phyloP scores from a whole-genome alignment of 1,284 basidiomycete species.

The Trichosporon inkin region DNA sequence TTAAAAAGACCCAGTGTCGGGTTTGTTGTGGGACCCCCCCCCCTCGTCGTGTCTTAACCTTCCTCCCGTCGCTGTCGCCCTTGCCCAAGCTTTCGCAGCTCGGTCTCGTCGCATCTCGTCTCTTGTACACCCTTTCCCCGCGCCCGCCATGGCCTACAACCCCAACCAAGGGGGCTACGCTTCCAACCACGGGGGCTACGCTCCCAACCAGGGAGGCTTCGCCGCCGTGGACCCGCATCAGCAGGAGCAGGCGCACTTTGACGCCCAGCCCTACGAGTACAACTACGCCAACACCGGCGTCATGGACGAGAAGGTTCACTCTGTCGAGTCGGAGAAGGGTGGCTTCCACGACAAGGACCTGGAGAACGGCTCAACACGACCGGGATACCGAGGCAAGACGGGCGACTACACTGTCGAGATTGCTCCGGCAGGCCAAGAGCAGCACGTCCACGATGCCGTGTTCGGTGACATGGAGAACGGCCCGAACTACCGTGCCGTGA shows the following conservation, averaged over 20 bases:
- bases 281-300: not conserved
- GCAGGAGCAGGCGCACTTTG: too few species aligned
- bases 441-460: constrained; percentile 28
- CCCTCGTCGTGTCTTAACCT: too few species aligned
- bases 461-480: constrained; percentile 34
- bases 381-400: constrained; percentile 8
- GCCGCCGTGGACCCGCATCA: too few species aligned
- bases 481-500: constrained; percentile 34
- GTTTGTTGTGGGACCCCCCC: too few species aligned
- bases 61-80: too few species aligned
- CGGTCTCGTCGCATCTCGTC: too few species aligned
- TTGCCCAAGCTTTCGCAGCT: too few species aligned
- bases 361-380: not conserved
- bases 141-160: constrained; percentile 2
- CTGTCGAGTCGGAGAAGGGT: not conserved
- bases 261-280: too few species aligned
- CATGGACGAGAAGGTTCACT: constrained; percentile 1
- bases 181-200: not conserved
- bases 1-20: too few species aligned
- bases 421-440: constrained; percentile 14
- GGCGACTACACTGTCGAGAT: constrained; percentile 19
- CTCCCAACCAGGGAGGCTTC: too few species aligned
- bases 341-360: constrained; percentile 7
- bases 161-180: not conserved
- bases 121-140: not conserved